phyloP scores from a whole-genome alignment of 805 yeast species.

The Lipomyces kockii region DNA sequence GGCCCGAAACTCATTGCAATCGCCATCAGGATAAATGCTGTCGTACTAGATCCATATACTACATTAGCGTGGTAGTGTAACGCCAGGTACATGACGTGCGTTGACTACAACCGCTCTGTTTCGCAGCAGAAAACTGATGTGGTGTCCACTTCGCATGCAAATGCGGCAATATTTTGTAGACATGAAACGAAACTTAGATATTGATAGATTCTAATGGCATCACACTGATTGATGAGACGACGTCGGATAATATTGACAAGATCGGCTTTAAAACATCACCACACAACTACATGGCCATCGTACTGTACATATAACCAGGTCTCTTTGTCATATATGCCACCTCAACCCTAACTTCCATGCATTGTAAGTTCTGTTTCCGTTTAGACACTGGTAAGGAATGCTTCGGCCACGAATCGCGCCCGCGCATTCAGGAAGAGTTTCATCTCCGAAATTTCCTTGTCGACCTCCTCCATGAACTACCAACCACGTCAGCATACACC shows the following conservation, averaged over 20 bases:
- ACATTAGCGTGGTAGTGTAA: not conserved
- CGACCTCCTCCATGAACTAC: conserved; percentile 95
- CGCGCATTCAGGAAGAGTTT: conserved; percentile 94
- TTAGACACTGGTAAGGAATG: conserved; percentile 64
- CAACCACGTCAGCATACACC: conserved; percentile 7
- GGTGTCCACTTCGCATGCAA: no score
- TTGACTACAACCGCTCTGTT: no score
- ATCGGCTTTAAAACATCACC: not conserved
- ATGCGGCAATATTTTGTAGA: no score
- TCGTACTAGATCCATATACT: not conserved
- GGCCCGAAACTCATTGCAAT: not conserved
- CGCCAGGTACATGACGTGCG: not conserved
- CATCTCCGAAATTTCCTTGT: conserved; percentile 98
- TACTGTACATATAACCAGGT: not conserved
- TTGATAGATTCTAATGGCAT: not conserved
- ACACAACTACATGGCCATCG: not conserved
- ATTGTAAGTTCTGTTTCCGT: not conserved
- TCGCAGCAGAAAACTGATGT: no score
- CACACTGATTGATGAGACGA: not conserved
- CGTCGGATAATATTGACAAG: not conserved
- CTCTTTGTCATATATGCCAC: not conserved
- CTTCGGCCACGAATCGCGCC: conserved; percentile 97
- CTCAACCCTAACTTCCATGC: not conserved
- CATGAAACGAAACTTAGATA: no score
- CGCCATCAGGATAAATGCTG: not conserved